Base-by-base conservation (phyloP, 2,329 filamentous ascomycete species). In the Diaporthe vexans region DNA sequence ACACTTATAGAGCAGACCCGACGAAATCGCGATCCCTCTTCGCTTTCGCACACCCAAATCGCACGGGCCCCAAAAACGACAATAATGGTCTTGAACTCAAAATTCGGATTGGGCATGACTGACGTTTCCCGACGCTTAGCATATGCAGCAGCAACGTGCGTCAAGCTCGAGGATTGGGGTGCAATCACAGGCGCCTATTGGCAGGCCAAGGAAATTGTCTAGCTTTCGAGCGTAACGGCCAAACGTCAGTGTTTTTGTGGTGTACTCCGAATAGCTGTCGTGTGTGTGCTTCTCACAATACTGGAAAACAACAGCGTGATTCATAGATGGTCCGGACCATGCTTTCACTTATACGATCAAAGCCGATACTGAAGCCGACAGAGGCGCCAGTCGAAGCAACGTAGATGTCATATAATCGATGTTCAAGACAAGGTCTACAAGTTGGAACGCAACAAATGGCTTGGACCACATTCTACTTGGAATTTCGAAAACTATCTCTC, bases 141-240 rank as follows among this genome's bases (percentile, higher is more conserved):
- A 37, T 29, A 37, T 40, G 63, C 48, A 46, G 46, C 48, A 54
- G 46, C n/a, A 68, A 37, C 46, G n/a, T 13, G 48, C 48, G 37
- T 35, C 63, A 68, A 68, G 63, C 48, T 54, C 48, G n/a, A 54
- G 33, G 5, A 40, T 51, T 40, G 21, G 63, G 37, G 26, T 21
- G 40, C 13, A 17, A 35, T 33, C 6, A 24, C 46, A 52, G 29
- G 29, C 40, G n/a, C n/a, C n/a, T n/a, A 54, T 40, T 68, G 63
- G 63, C 33, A 26, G 48, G 48, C n/a, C 33, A 37, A 40, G 46
- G 46, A 54, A 40, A 10, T 19, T n/a, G 33, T 52, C 19, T 54
- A 24, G 33, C 29, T 54, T 51, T 40, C 8, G 10, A 26, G 33
- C 29, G 15, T n/a, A 35, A 52, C 33, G 63, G 48, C 33, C 33